A percentile compares a stretch with the other conserved stretches of the same genome.
These are phyloP conservation scores for Paecilomyces variotii DNA, from an alignment of 2,329 filamentous ascomycete genomes.

Conservation along the genomic window DNA sequence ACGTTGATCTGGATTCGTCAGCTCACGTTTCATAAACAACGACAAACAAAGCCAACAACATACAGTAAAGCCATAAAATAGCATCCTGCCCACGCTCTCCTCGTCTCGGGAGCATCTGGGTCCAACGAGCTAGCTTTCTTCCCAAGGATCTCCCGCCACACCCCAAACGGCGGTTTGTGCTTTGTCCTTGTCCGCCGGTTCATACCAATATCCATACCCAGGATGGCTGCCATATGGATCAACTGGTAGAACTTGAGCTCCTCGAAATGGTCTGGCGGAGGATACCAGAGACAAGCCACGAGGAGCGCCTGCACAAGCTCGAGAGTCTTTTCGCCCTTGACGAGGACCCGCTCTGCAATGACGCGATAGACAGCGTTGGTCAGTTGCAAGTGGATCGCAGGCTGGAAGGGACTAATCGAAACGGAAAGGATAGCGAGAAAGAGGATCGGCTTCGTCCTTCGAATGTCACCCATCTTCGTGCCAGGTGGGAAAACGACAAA, in stretches of 20 bases:
- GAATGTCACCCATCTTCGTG: conserved; percentile 47
- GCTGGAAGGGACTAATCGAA: conserved; percentile 44
- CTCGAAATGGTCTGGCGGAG: conserved; percentile 72
- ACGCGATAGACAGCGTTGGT: conserved; percentile 63
- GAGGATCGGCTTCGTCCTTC: conserved; percentile 51
- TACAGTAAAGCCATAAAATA: conserved; percentile 54
- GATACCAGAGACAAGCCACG: conserved; percentile 74
- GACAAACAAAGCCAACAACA: conserved; percentile 9
- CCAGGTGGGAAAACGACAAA: conserved; percentile 50
- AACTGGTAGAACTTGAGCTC: conserved; percentile 87
- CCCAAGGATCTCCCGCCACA: conserved; percentile 30
- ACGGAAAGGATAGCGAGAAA: conserved; percentile 52
- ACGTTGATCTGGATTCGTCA: conserved; percentile 41
- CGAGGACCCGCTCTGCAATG: conserved; percentile 65
- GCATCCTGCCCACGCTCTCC: conserved; percentile 53
- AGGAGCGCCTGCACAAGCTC: conserved; percentile 75
- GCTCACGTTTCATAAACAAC: neutral
- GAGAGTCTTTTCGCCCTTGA: conserved; percentile 70
- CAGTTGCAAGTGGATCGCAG: conserved; percentile 53
- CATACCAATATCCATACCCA: conserved; percentile 77
- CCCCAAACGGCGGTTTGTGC: conserved; percentile 19
- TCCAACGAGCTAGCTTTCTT: conserved; percentile 33
- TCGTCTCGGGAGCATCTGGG: conserved; percentile 48
- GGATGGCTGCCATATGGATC: conserved; percentile 69
- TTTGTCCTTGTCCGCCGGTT: conserved; percentile 46